A percentile compares a stretch with the other conserved stretches of the same genome.
Conservation (phyloP, 495 filamentous ascomycete species). For the Thozetella sp. region DNA sequence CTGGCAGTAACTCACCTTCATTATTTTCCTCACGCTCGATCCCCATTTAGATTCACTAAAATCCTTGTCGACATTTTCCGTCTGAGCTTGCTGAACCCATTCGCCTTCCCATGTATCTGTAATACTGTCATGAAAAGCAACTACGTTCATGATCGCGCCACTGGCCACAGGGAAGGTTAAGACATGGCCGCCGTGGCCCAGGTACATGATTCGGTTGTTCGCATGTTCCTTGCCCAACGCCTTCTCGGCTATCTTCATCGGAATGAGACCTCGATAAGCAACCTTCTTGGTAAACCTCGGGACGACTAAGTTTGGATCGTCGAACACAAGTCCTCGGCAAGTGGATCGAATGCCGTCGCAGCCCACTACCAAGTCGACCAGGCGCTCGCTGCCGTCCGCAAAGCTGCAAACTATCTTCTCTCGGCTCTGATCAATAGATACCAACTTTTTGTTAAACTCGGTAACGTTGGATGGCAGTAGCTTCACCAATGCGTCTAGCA, state of each 20-base stretch:
- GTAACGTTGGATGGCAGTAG: conserved; percentile 44
- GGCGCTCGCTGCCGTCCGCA: conserved; percentile 29
- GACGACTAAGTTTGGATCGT: conserved; percentile 29
- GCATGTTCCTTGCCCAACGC: conserved; percentile 57
- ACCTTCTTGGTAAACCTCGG: conserved; percentile 14
- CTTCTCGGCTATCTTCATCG: conserved; percentile 57
- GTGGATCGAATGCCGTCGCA: conserved; percentile 57
- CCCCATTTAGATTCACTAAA: conserved; percentile 48
- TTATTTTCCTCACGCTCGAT: conserved; percentile 33
- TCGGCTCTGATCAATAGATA: conserved; percentile 11
- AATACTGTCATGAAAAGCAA: conserved; percentile 38
- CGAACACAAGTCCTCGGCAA: conserved; percentile 42
- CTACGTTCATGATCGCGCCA: conserved; percentile 59
- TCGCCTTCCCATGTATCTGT: conserved; percentile 42
- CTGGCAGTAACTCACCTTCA: conserved; percentile 34
- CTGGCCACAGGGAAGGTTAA: conserved; percentile 63
- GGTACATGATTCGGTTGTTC: conserved; percentile 50
- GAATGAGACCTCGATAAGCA: conserved; percentile 49
- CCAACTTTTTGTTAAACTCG: conserved; percentile 23
- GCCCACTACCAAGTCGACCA: conserved; percentile 45
- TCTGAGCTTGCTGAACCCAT: conserved; percentile 56
- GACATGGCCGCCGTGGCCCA: conserved; percentile 53
- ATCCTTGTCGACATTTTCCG: conserved; percentile 52
- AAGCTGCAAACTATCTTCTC: conserved; percentile 22
- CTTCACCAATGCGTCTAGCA: conserved; percentile 54